A percentile compares a stretch with the other conserved stretches of the same genome.
phyloP scores from a whole-genome alignment of 2,329 filamentous ascomycete species.

The Talaromyces marneffei region DNA sequence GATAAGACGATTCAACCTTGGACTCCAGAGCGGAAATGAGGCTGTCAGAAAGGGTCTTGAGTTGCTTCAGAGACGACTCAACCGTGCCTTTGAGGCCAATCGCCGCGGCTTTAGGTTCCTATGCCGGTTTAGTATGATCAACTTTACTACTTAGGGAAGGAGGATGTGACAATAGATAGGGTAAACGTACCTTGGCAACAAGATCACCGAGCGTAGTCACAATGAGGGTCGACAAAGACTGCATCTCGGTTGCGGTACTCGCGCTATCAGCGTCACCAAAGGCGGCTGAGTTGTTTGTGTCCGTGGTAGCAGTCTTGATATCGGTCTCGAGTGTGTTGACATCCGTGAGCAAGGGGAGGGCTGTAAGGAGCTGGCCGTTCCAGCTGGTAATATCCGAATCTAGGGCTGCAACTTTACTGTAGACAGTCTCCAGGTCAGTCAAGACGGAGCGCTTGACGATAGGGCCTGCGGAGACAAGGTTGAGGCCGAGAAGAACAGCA shows the following conservation, averaged over 20 bases:
- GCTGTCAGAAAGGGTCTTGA: not conserved
- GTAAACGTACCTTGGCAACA: conserved; percentile 5
- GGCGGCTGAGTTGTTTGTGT: conserved; percentile 6
- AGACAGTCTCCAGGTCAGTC: conserved; percentile 7
- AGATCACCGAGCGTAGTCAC: conserved; percentile 6
- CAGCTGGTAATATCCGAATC: not conserved
- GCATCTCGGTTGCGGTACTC: not conserved
- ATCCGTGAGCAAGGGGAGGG: conserved; percentile 6
- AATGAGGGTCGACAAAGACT: conserved; percentile 1
- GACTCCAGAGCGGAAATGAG: conserved; percentile 4
- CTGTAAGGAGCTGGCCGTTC: conserved; percentile 4
- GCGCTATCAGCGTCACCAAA: conserved; percentile 8
- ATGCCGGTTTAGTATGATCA: not conserved
- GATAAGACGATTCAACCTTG: not conserved
- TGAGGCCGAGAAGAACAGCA: conserved; percentile 5
- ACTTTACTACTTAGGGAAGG: no score
- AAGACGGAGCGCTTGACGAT: conserved; percentile 11
- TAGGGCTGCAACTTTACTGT: not conserved
- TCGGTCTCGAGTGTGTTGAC: conserved; percentile 6
- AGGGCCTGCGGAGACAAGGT: conserved; percentile 7
- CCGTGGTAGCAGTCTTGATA: conserved; percentile 11
- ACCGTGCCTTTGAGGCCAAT: not conserved
- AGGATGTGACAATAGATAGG: no score
- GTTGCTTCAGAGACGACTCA: not conserved
- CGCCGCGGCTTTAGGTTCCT: not conserved